Base-by-base conservation (phyloP, 2,329 filamentous ascomycete genomes). In the Annulohypoxylon truncatum region DNA sequence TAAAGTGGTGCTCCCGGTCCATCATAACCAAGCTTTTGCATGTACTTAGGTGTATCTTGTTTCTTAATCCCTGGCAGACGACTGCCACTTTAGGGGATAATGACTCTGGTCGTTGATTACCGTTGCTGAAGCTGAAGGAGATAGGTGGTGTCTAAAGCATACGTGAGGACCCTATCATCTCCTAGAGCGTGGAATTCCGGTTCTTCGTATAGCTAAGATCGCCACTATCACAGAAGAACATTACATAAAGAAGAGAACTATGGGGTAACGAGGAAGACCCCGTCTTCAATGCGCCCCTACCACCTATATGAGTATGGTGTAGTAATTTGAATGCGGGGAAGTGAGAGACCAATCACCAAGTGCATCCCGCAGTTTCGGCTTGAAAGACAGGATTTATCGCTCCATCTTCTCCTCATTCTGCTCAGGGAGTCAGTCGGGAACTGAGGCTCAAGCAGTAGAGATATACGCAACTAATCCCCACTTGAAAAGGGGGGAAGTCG, bases 311-410 rank as follows among this genome's bases (percentile, higher is more conserved):
- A 31, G 38, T 42, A 46, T n/a, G 15, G 26, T 2, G 12, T 33
- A 55, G 52, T 18, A 46, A 44, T 26, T 26, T 31, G 9, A 44
- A 55, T 46, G 52, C 52, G 52, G 52, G 52, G 52, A 33, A 55
- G 7, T 12, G 4, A 38, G 15, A 42, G 13, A 2, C 38, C 5
- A 46, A 46, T 13, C 18, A 33, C 38, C 10, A 31, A 33, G 4
- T 5, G 18, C 12, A 26, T 18, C 10, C 31, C 52, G 35, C 4
- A 15, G 52, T 31, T 22, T 44, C 52, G 26, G 38, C 15, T 46
- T 31, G 24, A 8, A 26, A 4, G 18, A 31, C 12, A 29, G 31
- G 26, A 29, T n/a, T 44, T 22, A 15, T 20, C 8, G 10, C 9
- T 44, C 13, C 10, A 22, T 22, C 24, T 29, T 33, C 26, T 31